Conservation (phyloP, 1,139 yeast species). For the Arxiozyma slooffiae region DNA sequence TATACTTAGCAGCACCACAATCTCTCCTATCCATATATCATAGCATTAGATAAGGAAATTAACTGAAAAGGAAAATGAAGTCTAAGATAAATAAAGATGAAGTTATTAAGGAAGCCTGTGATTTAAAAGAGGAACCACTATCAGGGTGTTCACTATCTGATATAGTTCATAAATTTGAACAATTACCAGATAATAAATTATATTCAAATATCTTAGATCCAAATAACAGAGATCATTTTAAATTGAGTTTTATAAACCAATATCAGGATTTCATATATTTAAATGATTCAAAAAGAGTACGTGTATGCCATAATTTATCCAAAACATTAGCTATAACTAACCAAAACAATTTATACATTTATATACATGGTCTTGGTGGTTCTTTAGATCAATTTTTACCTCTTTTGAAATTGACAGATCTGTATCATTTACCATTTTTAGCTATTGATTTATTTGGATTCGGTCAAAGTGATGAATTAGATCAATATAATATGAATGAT, state of each 20-base stretch:
- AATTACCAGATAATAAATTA: conserved; percentile 7
- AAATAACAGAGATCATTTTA: conserved; percentile 14
- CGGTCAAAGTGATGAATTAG: conserved; percentile 37
- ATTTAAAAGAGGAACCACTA: conserved; percentile 14
- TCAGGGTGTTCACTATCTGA: conserved; percentile 14
- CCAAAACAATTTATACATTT: conserved; percentile 31
- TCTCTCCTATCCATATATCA: no score
- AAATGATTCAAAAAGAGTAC: conserved; percentile 6
- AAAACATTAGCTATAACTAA: not conserved
- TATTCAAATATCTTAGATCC: conserved; percentile 9
- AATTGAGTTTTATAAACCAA: conserved; percentile 13
- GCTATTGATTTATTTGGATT: conserved; percentile 64
- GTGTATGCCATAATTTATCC: conserved; percentile 20
- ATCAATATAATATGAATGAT: conserved; percentile 17
- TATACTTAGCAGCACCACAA: no score
- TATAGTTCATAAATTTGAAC: conserved; percentile 12
- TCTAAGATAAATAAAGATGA: not conserved
- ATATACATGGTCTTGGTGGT: conserved; percentile 66
- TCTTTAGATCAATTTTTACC: conserved; percentile 65
- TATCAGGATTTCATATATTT: conserved; percentile 10
- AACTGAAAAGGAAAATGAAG: not conserved
- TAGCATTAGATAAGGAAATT: no score
- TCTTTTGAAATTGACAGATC: conserved; percentile 46
- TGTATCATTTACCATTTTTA: conserved; percentile 38
- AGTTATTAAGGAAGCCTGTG: conserved; percentile 10